Evolutionary conservation across 108 stramenopile genomes (phyloP), one percentile per base, ranked within the genome.

Genomic region (Skeletonema marinoi): DNA sequence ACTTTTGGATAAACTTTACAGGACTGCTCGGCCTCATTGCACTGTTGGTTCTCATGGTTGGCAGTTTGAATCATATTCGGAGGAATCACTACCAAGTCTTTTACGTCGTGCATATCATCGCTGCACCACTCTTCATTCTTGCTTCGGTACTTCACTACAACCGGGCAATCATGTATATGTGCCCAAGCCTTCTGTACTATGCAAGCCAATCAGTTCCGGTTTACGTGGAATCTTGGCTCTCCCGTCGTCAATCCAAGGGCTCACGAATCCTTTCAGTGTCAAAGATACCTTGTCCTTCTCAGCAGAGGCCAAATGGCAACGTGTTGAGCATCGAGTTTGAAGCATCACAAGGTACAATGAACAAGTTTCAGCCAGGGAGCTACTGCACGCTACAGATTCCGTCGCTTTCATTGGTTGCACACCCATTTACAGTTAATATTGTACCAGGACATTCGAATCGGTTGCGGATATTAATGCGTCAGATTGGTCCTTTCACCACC

Each of bases 1-100:
- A 88, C 75, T 78, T 76, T 41, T 84, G 85, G 59, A 80, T 78
- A 33, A 77, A 77, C 38, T 60, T 61, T 42, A 77, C 75, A 25
- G 75, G 75, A 16, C 1, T 70, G 3, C 3, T 60, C 4, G 75
- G 68, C 0, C 14, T 77, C 38, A 42, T 61, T 21, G 62, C 65
- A 5, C 35, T 77, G 35, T 30, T 77, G 9, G 58, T 35, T 14
- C 21, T 77, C 0, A 19, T 29, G 8, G 14, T 30, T 46, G 29
- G 38, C 0, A 51, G 46, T 51, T n/a, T 77, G 68, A 32, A 41
- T n/a, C 59, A 42, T 19, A 58, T 77, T 14, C 68, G 75, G 32
- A 44, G 75, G 32, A 10, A 46, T 13, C 12, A 60, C n/a, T 77
- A 77, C 59, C 16, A 38, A 13, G 25, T 76, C 17, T 76, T 76